These are phyloP conservation scores for Xanthoparmelia taractica DNA, from an alignment of 495 filamentous ascomycete species.

Conservation along the genomic window DNA sequence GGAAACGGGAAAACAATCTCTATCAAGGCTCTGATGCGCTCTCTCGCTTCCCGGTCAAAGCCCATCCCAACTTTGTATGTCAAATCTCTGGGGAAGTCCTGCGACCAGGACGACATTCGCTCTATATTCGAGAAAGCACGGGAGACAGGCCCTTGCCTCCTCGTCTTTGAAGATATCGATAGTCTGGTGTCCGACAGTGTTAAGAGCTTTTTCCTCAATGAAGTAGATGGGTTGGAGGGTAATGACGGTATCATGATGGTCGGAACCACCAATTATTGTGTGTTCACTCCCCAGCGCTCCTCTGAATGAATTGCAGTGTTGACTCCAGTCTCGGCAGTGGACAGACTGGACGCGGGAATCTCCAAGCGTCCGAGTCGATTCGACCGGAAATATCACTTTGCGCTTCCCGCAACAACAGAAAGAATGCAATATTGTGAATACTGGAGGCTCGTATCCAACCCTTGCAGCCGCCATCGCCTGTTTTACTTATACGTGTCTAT, in stretches of 20 bases:
- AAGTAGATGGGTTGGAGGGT: conserved; percentile 59
- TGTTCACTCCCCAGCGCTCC: too few species aligned
- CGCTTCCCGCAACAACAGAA: conserved; percentile 45
- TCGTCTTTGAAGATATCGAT: conserved; percentile 62
- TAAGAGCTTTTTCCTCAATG: conserved; percentile 61
- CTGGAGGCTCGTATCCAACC: too few species aligned
- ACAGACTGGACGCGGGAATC: conserved; percentile 53
- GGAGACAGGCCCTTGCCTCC: conserved; percentile 35
- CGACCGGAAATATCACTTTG: conserved; percentile 58
- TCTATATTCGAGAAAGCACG: conserved; percentile 48
- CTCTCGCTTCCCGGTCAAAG: conserved; percentile 36
- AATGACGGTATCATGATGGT: conserved; percentile 63
- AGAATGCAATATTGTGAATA: conserved; percentile 50
- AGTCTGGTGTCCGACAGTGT: conserved; percentile 47
- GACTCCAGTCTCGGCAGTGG: too few species aligned
- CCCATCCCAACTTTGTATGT: conserved; percentile 51
- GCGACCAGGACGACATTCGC: conserved; percentile 32
- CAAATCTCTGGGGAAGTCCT: conserved; percentile 36
- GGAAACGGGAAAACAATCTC: conserved; percentile 64
- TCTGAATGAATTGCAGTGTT: too few species aligned
- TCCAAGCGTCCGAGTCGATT: conserved; percentile 57
- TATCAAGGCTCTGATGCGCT: conserved; percentile 60
- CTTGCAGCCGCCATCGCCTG: too few species aligned
- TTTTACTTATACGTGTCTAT: too few species aligned
- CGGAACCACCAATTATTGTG: conserved; percentile 58